Base-by-base conservation (phyloP, 108 stramenopile species). In the Fragilaria radians region DNA sequence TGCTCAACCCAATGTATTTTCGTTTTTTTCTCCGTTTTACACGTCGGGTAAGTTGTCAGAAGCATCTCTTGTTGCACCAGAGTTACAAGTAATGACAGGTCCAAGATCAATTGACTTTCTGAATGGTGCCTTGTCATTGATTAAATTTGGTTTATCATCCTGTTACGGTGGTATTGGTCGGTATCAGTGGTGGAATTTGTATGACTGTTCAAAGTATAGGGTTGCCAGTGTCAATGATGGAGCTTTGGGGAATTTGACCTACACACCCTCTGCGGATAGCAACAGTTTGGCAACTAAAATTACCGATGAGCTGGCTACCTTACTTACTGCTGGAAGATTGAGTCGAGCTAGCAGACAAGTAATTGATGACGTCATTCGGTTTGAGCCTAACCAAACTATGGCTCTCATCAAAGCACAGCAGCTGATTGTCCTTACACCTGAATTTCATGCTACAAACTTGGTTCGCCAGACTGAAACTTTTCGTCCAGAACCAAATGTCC, bases 301-400 rank as follows among this genome's bases (percentile, higher is more conserved):
- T 31, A 69, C 77, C 24, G 72, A 76, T 26, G 86, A 83, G n/a
- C 63, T 87, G 25, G 63, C 72, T 25, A 33, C 65, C 0, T 57
- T 87, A 3, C 62, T 83, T 17, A 81, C 80, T 32, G 62, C 69
- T 22, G 82, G 82, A 22, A 74, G 84, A 26, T 65, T 89, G 36
- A 68, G 67, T 48, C n/a, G 49, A 24, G 56, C 71, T 9, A 73
- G 73, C 32, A 55, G 72, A 4, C 34, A 58, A 3, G 69, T 89
- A 42, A 23, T 28, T 3, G 52, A 28, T 53, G 3, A 28, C 23
- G 74, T n/a, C n/a, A n/a, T n/a, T n/a, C n/a, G n/a, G n/a, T n/a
- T n/a, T n/a, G n/a, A n/a, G n/a, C n/a, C n/a, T n/a, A n/a, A n/a
- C n/a, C n/a, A n/a, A n/a, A 19, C 22, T 2, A 22, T 48, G 47